phyloP scores from a whole-genome alignment of 1,284 basidiomycete genomes.

The Thelephora terrestris region DNA sequence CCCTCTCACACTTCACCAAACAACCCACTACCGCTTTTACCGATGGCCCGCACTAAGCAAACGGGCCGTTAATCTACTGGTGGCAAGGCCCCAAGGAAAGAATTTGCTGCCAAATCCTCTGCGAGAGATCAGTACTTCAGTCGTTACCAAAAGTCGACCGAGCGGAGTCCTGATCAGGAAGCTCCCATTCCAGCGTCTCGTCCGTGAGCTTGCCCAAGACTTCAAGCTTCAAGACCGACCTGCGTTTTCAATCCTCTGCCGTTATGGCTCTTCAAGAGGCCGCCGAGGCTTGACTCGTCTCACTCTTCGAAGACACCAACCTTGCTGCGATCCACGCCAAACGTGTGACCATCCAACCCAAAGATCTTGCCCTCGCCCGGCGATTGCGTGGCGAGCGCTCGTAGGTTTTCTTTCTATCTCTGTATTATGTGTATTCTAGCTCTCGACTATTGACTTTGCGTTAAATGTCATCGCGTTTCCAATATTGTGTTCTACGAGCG shows the following conservation, averaged over 20 bases:
- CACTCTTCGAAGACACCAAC: constrained; percentile 78
- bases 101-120: constrained; percentile 84
- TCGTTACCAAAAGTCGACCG: constrained; percentile 94
- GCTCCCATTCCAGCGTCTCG: constrained; percentile 87
- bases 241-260: constrained; percentile 90
- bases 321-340: too few relatives aligned
- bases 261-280: too few relatives aligned
- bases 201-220: constrained; percentile 88
- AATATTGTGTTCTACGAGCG: too few relatives aligned
- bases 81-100: constrained; percentile 85
- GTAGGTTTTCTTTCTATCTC: too few relatives aligned
- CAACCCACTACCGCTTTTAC: constrained; percentile 5
- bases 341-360: constrained; percentile 68
- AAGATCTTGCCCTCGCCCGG: constrained; percentile 74
- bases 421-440: too few relatives aligned
- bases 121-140: constrained; percentile 95
- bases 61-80: constrained; percentile 82
- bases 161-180: constrained; percentile 88
- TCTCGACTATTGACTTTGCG: too few relatives aligned
- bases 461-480: too few relatives aligned
- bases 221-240: constrained; percentile 89
- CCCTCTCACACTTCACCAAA: constrained; percentile 1
- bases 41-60: constrained; percentile 61
- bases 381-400: constrained; percentile 70
- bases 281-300: constrained; percentile 89